These are phyloP conservation scores for Candida anutae DNA, from an alignment of 1,139 yeast species.

Conservation along the genomic window DNA sequence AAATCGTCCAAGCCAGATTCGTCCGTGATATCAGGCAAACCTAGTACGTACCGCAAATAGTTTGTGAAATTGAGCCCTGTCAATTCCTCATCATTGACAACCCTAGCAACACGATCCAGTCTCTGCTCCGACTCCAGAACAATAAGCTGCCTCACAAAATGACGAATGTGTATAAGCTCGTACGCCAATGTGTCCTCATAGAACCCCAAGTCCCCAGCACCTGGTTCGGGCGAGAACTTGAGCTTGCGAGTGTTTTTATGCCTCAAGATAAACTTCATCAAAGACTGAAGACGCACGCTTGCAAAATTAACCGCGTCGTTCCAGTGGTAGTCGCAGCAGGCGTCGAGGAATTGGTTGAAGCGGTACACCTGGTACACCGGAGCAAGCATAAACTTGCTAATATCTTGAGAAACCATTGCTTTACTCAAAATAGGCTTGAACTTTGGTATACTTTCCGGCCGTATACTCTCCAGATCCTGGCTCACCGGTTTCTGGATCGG, in stretches of 20 bases:
- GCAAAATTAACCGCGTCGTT: constrained; percentile 39
- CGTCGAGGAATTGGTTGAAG: constrained; percentile 28
- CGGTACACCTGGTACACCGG: constrained; percentile 28
- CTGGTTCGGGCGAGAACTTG: constrained; percentile 2
- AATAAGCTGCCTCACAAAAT: constrained; percentile 21
- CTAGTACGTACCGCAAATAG: constrained; percentile 29
- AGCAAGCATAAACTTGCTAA: constrained; percentile 15
- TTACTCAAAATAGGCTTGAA: constrained; percentile 20
- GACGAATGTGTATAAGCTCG: constrained; percentile 22
- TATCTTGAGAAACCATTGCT: constrained; percentile 18
- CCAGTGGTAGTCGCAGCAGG: constrained; percentile 24
- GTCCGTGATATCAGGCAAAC: constrained; percentile 17
- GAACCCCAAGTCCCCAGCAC: constrained; percentile 14
- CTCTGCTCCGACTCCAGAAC: constrained; percentile 6
- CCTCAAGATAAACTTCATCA: constrained; percentile 24
- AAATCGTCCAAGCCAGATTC: constrained; percentile 13
- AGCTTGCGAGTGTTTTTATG: constrained; percentile 4
- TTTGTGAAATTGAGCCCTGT: constrained; percentile 33
- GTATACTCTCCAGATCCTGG: too few relatives aligned
- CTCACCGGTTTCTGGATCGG: too few relatives aligned
- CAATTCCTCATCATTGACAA: constrained; percentile 27
- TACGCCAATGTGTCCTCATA: constrained; percentile 29
- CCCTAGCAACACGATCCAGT: constrained; percentile 2
- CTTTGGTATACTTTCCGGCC: too few relatives aligned
- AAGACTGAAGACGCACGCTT: constrained; percentile 29